These are phyloP conservation scores for Parasitella parasitica DNA, from an alignment of 371 early-diverging fungal genomes.

Conservation along the genomic window DNA sequence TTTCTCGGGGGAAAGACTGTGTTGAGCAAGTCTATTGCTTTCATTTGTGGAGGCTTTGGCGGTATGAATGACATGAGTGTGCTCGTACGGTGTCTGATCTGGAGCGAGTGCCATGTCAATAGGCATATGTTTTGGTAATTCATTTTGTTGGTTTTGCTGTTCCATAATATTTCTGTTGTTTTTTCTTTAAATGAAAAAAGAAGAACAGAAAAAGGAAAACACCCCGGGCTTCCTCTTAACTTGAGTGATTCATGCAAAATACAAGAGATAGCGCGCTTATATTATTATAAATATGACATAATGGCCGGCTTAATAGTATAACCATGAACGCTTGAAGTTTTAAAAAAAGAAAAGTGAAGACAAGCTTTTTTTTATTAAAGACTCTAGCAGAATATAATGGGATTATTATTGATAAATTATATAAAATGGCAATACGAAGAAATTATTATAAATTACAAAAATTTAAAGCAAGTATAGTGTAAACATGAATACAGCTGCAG, in stretches of 20 bases:
- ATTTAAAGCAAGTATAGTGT: background rate
- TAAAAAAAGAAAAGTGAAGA: background rate
- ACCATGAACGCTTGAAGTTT: too few relatives aligned
- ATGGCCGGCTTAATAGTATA: background rate
- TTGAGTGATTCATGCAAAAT: background rate
- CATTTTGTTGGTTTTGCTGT: background rate
- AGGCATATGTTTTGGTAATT: conserved; percentile 34
- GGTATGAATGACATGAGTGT: conserved; percentile 23
- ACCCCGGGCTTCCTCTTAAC: background rate
- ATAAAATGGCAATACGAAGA: background rate
- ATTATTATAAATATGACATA: background rate
- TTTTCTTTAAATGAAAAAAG: background rate
- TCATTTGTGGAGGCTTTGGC: conserved; percentile 6
- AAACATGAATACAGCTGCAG: background rate
- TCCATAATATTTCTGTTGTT: background rate
- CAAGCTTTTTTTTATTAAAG: background rate
- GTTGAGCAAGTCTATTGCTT: conserved; percentile 28
- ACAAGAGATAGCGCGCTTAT: background rate
- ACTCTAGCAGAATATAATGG: background rate
- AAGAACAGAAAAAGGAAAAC: background rate
- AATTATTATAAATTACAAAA: background rate
- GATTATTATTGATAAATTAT: background rate
- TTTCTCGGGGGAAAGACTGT: conserved; percentile 47
- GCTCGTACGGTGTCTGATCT: conserved; percentile 30
- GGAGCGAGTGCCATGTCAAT: conserved; percentile 44